A percentile compares a stretch with the other conserved stretches of the same genome.
Evolutionary conservation across 805 yeast species (phyloP).

Genomic region (Myxozyma melibiosi): DNA sequence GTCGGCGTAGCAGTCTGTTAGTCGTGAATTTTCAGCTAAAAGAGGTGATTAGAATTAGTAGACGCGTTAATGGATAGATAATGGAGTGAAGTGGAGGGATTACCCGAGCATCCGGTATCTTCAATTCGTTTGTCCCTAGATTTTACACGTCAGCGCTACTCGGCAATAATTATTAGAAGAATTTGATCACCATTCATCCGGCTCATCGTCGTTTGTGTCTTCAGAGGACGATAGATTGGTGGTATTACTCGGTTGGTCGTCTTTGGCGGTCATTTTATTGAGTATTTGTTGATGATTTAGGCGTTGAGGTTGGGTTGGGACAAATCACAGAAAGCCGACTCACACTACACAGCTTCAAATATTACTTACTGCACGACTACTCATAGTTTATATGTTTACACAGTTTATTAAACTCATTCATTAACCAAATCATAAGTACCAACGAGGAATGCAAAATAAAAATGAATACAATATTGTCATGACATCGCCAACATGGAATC

Average conservation of each 20-base stretch:
- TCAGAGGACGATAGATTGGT: background rate
- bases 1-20: conserved; percentile 79
- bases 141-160: background rate
- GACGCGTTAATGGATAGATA: background rate
- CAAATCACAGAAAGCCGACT: no score
- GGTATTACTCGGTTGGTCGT: background rate
- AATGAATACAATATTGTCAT: no score
- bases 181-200: conserved; percentile 64
- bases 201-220: conserved; percentile 56
- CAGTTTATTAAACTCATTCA: no score
- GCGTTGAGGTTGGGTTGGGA: no score
- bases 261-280: conserved; percentile 3
- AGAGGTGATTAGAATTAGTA: background rate
- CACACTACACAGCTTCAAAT: no score
- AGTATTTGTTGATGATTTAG: no score
- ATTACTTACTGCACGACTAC: no score
- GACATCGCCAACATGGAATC: background rate
- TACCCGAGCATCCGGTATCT: conserved; percentile 72
- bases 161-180: conserved; percentile 1
- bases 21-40: conserved; percentile 63
- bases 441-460: no score
- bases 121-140: conserved; percentile 68
- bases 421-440: no score
- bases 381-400: no score
- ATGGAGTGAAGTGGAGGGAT: background rate